These are phyloP conservation scores for Tremellales sp. DNA, from an alignment of 1,284 basidiomycete genomes.

Conservation along the genomic window DNA sequence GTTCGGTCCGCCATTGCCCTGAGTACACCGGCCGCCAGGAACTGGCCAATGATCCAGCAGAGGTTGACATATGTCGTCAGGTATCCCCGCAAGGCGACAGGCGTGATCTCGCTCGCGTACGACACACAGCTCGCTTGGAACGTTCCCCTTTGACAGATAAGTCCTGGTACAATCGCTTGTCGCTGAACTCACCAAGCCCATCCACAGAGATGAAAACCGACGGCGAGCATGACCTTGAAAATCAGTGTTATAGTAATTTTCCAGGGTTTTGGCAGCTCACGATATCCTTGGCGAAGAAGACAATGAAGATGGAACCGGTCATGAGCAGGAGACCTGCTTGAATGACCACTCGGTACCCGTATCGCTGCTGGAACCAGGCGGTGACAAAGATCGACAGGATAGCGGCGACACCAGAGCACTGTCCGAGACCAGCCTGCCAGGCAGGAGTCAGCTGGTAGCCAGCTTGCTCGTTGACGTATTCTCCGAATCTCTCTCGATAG, in stretches of 20 bases:
- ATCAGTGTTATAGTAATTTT: constrained; percentile 21
- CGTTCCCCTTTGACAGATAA: constrained; percentile 11
- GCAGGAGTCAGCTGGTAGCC: constrained; percentile 33
- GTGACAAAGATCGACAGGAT: constrained; percentile 38
- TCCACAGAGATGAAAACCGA: background rate
- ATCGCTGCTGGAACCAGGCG: constrained; percentile 40
- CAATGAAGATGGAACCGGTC: constrained; percentile 45
- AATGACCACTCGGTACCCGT: constrained; percentile 46
- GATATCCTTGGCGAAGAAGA: constrained; percentile 43
- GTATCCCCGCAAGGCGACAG: constrained; percentile 30
- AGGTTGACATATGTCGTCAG: constrained; percentile 50
- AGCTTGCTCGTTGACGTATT: no score
- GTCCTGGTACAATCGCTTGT: background rate
- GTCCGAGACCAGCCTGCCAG: constrained; percentile 47
- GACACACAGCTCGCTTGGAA: constrained; percentile 39
- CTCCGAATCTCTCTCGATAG: constrained; percentile 14
- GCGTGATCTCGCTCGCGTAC: constrained; percentile 54
- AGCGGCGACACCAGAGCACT: constrained; percentile 27
- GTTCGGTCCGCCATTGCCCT: background rate
- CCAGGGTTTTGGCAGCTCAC: constrained; percentile 40
- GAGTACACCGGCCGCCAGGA: constrained; percentile 16
- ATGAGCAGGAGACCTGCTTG: constrained; percentile 25
- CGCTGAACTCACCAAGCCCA: background rate
- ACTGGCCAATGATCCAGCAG: constrained; percentile 51
- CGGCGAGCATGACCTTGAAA: constrained; percentile 9